These are phyloP conservation scores for Coccomyxa sp. DNA, from an alignment of 139 green algal genomes.

Conservation along the genomic window DNA sequence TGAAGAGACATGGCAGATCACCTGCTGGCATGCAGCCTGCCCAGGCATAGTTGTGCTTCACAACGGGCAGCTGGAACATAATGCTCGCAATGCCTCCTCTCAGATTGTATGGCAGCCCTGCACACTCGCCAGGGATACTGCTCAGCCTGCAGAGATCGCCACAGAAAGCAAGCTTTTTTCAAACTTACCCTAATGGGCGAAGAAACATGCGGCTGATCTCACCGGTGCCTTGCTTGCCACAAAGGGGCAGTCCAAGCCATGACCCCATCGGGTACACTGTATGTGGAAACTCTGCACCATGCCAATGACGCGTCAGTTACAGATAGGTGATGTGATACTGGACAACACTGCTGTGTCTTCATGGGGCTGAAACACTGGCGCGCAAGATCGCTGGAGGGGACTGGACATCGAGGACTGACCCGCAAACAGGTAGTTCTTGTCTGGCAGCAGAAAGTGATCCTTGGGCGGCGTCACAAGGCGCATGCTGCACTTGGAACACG, in stretches of 20 bases:
- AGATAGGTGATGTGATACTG: no score
- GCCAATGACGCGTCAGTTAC: not conserved
- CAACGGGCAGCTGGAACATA: not conserved
- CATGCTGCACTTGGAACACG: not conserved
- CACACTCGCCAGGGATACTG: no score
- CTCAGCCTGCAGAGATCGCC: no score
- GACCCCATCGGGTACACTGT: not conserved
- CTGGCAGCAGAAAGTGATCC: not conserved
- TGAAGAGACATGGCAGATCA: not conserved
- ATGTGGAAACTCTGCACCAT: conserved; percentile 2
- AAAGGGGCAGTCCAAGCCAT: not conserved
- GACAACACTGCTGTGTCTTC: not conserved
- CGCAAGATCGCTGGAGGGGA: not conserved
- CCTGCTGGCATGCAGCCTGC: conserved; percentile 4
- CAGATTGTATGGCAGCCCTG: not conserved
- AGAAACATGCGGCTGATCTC: no score
- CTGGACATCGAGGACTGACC: not conserved
- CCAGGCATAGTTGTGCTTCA: conserved; percentile 5
- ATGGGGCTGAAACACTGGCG: not conserved
- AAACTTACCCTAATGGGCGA: not conserved
- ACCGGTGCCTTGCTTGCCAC: not conserved
- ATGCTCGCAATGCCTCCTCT: not conserved
- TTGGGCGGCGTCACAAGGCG: not conserved
- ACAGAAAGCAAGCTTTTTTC: no score
- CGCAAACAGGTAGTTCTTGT: not conserved